phyloP scores from a whole-genome alignment of 1,284 basidiomycete genomes.

The Singerocomus inundabilis region DNA sequence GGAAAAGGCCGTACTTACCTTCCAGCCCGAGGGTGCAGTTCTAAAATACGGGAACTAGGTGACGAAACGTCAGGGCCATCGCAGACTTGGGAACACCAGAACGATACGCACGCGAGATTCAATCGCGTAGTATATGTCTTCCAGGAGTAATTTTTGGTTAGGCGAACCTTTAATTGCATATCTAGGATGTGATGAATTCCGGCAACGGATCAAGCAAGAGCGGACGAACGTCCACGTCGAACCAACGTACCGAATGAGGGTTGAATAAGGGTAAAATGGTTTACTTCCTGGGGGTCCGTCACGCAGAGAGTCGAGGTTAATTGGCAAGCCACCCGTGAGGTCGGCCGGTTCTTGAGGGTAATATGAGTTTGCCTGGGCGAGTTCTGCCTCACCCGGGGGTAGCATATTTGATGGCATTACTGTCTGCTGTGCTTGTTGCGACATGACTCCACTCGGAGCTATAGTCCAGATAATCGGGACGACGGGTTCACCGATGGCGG shows the following conservation, averaged over 20 bases:
- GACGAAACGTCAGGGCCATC: constrained; percentile 15
- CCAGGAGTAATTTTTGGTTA: constrained; percentile 74
- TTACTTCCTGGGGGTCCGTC: constrained; percentile 82
- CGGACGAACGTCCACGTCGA: constrained; percentile 1
- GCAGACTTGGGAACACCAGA: background rate
- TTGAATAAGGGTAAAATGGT: constrained; percentile 85
- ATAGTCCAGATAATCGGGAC: constrained; percentile 9
- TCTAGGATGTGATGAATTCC: constrained; percentile 37
- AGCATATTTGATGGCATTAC: constrained; percentile 45
- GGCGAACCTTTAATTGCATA: constrained; percentile 87
- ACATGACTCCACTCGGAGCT: constrained; percentile 30
- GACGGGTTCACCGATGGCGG: constrained; percentile 10
- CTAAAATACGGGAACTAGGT: constrained; percentile 80
- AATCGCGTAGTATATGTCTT: constrained; percentile 86
- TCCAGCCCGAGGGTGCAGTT: constrained; percentile 80
- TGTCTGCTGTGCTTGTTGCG: constrained; percentile 39
- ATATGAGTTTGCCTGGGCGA: constrained; percentile 55
- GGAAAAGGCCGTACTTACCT: constrained; percentile 49
- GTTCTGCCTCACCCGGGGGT: constrained; percentile 43
- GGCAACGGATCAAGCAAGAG: background rate
- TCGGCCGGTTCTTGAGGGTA: constrained; percentile 70
- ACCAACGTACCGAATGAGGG: constrained; percentile 68
- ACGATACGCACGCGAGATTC: constrained; percentile 67
- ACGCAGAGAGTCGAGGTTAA: constrained; percentile 78
- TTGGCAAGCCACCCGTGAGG: constrained; percentile 75